Evolutionary conservation across 345 rosid species (phyloP), one percentile per base, ranked within the genome.

Genomic region (Murraya koenigii): DNA sequence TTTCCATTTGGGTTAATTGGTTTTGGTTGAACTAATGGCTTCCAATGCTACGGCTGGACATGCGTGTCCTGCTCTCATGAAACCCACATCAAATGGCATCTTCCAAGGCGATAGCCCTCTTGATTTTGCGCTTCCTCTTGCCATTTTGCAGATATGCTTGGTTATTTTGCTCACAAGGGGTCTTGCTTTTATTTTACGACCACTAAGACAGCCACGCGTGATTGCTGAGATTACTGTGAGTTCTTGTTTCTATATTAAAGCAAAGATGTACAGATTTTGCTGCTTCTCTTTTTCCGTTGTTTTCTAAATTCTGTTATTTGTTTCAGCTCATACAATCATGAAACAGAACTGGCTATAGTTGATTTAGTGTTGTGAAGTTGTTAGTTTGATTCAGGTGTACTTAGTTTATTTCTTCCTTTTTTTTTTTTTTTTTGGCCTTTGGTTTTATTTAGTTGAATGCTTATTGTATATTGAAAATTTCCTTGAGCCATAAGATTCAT

Each of bases 131-230:
- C 87, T 94, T 72, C 97, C 98, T 61, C 92, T 94, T 6, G 89
- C 86, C 66, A 90, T 87, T 74, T 75, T 94, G 33, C 98, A 92
- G 80, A 92, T 94, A 11, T 84, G 89, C 71, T 77, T 94, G 23
- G 97, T 94, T 5, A 76, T 92, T 4, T 72, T 77, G 13, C 85
- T 94, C 71, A 92, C 97, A 56, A 85, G 97, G 38, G 58, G 77
- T 39, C 93, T 93, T 44, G 98, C 95, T 47, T 81, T 87, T 71
- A 81, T 92, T 66, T 77, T 92, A 6, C 85, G 86, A 75, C 97
- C 97, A 7, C 52, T 93, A 1, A 81, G 93, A 32, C 98, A 92
- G 63, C 98, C 98, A 8, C 93, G 97, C 73, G 98, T 93, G 38
- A 88, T 93, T 47, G 97, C 97, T 1, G 97, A 93, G 86, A 88